phyloP scores from a whole-genome alignment of 306 rosid genomes.

The Cercis canadensis region DNA sequence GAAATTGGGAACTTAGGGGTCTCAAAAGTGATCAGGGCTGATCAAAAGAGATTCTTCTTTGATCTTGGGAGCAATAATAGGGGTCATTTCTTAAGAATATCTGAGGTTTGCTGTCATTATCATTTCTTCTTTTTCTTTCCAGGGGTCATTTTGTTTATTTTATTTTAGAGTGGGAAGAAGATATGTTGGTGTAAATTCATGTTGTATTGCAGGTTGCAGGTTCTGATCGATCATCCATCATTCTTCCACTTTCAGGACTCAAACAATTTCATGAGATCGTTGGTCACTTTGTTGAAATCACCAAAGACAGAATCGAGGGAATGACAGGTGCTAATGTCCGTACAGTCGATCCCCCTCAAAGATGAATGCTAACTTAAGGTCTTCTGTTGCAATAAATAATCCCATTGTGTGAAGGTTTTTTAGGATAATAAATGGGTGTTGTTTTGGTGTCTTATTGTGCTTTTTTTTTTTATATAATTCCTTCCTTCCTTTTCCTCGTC shows the following conservation, averaged over 20 bases:
- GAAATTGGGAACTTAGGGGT: slow-evolving; percentile 87
- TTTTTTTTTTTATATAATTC: slow-evolving; percentile 42
- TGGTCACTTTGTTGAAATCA: slow-evolving; percentile 98
- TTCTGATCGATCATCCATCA: slow-evolving; percentile 96
- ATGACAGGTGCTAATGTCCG: slow-evolving; percentile 95
- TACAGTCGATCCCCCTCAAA: slow-evolving; percentile 92
- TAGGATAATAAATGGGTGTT: slow-evolving; percentile 62
- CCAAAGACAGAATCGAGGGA: slow-evolving; percentile 93
- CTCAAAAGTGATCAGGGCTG: slow-evolving; percentile 96
- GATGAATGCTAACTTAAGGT: slow-evolving; percentile 58
- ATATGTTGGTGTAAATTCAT: slow-evolving; percentile 36
- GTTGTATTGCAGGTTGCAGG: slow-evolving; percentile 89
- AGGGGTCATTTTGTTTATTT: neutral
- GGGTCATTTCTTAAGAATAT: slow-evolving; percentile 98
- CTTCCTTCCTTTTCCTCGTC: neutral
- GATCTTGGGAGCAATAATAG: slow-evolving; percentile 98
- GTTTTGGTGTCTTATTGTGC: slow-evolving; percentile 44
- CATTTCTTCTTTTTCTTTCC: slow-evolving; percentile 14
- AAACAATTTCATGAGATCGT: slow-evolving; percentile 96
- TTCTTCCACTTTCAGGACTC: slow-evolving; percentile 96
- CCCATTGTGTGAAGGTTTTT: slow-evolving; percentile 49
- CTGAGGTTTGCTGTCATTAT: slow-evolving; percentile 67
- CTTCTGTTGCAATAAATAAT: slow-evolving; percentile 52
- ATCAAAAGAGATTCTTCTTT: slow-evolving; percentile 94
- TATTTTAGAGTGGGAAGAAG: slow-evolving; percentile 25